phyloP scores from a whole-genome alignment of 768 basidiomycete species.

The Russula olivacea region DNA sequence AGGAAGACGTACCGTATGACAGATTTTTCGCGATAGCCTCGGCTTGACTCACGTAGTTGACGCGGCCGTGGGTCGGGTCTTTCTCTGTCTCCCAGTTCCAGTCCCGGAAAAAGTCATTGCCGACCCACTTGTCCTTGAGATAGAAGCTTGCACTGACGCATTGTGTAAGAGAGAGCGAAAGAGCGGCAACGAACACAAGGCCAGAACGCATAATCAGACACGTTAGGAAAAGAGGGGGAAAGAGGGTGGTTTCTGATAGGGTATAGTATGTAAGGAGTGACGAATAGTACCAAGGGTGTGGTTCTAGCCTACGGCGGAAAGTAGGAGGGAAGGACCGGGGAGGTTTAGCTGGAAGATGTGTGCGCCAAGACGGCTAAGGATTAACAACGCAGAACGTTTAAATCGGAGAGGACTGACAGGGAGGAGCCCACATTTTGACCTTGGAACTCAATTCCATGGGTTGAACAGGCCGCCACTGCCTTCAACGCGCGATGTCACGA shows the following conservation, averaged over 20 bases:
- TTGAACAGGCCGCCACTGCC: neutral
- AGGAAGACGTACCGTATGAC: conserved; percentile 38
- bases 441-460: conserved; percentile 7
- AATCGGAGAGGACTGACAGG: neutral
- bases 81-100: conserved; percentile 47
- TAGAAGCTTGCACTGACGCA: conserved; percentile 12
- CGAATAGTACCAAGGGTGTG: conserved; percentile 25
- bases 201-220: conserved; percentile 33
- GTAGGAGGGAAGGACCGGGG: neutral
- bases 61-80: conserved; percentile 64
- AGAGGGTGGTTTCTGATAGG: conserved; percentile 23
- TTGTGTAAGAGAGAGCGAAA: conserved; percentile 5
- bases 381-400: neutral
- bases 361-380: neutral
- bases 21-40: conserved; percentile 42
- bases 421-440: neutral
- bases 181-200: conserved; percentile 25
- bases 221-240: conserved; percentile 22
- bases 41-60: conserved; percentile 47
- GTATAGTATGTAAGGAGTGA: conserved; percentile 28
- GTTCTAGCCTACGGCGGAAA: conserved; percentile 11
- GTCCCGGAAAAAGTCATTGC: conserved; percentile 39
- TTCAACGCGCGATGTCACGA: neutral
- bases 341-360: neutral
- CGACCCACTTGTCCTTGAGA: conserved; percentile 28